phyloP scores from a whole-genome alignment of 2,329 filamentous ascomycete genomes.

The Aureobasidium musti region DNA sequence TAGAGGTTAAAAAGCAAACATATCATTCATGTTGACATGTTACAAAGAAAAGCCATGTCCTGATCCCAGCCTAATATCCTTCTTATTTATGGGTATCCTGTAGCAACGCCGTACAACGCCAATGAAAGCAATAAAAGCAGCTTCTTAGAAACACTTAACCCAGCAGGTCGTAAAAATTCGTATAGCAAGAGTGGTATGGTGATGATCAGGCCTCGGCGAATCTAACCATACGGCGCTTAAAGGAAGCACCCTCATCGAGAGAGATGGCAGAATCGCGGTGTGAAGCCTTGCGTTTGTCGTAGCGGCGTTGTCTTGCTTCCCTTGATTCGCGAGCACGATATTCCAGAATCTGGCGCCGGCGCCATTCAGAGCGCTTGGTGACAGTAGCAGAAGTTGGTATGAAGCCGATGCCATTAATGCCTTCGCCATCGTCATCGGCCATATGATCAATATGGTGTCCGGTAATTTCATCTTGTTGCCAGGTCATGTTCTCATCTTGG shows the following conservation, averaged over 20 bases:
- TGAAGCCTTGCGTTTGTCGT: slow-evolving; percentile 50
- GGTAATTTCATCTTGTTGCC: slow-evolving; percentile 64
- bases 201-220: slow-evolving; percentile 29
- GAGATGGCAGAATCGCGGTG: slow-evolving; percentile 24
- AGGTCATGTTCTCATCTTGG: slow-evolving; percentile 46
- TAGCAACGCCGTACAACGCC: slow-evolving; percentile 14
- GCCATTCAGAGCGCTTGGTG: slow-evolving; percentile 57
- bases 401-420: slow-evolving; percentile 66
- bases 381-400: slow-evolving; percentile 62
- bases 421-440: slow-evolving; percentile 60
- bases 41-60: not conserved
- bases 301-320: slow-evolving; percentile 60
- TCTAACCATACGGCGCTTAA: slow-evolving; percentile 31
- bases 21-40: slow-evolving; percentile 3
- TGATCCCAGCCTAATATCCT: slow-evolving; percentile 7
- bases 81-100: slow-evolving; percentile 24
- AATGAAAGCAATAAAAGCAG: not conserved
- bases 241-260: slow-evolving; percentile 23
- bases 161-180: slow-evolving; percentile 6
- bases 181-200: not conserved
- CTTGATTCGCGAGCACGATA: slow-evolving; percentile 61
- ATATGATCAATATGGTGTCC: slow-evolving; percentile 56
- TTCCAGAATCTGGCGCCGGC: slow-evolving; percentile 60
- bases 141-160: not conserved
- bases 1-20: slow-evolving; percentile 7